A percentile compares a stretch with the other conserved stretches of the same genome.
These are phyloP conservation scores for Skeletonema costatum DNA, from an alignment of 108 stramenopile genomes.

Conservation along the genomic window DNA sequence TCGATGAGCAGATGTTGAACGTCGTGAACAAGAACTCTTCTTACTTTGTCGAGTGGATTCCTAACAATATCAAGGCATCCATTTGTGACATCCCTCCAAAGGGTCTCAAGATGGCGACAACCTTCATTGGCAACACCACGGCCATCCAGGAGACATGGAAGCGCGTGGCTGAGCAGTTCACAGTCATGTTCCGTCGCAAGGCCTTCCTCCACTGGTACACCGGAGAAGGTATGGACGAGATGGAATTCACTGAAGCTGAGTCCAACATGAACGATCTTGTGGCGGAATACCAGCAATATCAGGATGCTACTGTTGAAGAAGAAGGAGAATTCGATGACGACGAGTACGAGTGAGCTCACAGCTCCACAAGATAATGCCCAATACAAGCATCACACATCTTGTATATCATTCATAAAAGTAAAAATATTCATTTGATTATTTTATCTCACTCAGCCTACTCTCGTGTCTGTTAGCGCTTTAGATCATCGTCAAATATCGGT, in stretches of 20 bases:
- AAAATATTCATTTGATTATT: too few relatives aligned
- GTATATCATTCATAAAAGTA: too few relatives aligned
- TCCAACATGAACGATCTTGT: conserved; percentile 84
- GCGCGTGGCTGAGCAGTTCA: conserved; percentile 85
- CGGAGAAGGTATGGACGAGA: conserved; percentile 85
- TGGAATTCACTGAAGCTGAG: conserved; percentile 90
- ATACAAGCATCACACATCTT: too few relatives aligned
- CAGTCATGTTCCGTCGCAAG: conserved; percentile 90
- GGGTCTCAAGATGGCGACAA: conserved; percentile 93
- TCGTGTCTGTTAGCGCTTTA: too few relatives aligned
- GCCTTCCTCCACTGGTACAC: conserved; percentile 90
- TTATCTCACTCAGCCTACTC: too few relatives aligned
- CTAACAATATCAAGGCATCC: conserved; percentile 99
- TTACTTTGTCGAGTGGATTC: conserved; percentile 99
- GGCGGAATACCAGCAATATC: conserved; percentile 90
- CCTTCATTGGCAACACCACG: conserved; percentile 95
- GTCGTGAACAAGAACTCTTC: conserved; percentile 98
- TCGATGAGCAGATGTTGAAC: conserved; percentile 98
- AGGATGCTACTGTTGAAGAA: conserved; percentile 90
- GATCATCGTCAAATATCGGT: too few relatives aligned
- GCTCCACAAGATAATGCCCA: background rate
- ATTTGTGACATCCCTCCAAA: conserved; percentile 98
- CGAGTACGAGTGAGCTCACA: background rate
- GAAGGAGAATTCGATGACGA: conserved; percentile 60
- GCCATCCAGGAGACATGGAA: conserved; percentile 87